Conservation (phyloP, 2,329 filamentous ascomycete species). For the Trichoderma asperellum region DNA sequence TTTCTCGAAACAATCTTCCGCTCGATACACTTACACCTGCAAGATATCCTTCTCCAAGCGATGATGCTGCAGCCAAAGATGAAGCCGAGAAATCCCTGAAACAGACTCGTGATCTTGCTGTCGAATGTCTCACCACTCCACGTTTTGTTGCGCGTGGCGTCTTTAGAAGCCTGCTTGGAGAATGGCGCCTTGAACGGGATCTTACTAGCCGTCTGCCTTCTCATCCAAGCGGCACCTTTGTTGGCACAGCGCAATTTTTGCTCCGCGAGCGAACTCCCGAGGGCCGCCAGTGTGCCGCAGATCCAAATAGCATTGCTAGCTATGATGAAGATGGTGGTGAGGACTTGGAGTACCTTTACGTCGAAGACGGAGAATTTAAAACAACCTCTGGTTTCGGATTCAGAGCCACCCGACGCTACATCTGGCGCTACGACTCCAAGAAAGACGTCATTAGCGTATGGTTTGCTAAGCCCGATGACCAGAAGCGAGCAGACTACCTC, state of each 20-base stretch:
- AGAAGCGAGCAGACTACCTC: conserved; percentile 67
- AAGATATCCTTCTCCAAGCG: conserved; percentile 51
- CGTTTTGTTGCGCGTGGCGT: conserved; percentile 67
- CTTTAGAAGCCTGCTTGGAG: conserved; percentile 71
- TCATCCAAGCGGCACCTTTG: conserved; percentile 67
- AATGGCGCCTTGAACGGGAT: conserved; percentile 66
- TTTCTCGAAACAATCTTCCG: conserved; percentile 48
- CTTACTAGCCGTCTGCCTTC: conserved; percentile 58
- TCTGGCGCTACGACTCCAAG: conserved; percentile 70
- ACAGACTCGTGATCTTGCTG: conserved; percentile 50
- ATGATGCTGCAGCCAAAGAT: conserved; percentile 42
- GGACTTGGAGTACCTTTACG: conserved; percentile 67
- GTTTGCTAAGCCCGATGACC: conserved; percentile 70
- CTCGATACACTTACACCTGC: conserved; percentile 62
- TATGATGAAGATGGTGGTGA: conserved; percentile 35
- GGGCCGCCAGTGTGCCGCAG: conserved; percentile 46
- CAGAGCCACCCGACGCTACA: conserved; percentile 66
- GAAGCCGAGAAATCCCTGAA: conserved; percentile 50
- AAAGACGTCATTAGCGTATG: conserved; percentile 69
- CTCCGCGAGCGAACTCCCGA: conserved; percentile 63
- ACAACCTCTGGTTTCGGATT: conserved; percentile 61
- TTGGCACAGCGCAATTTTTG: conserved; percentile 67
- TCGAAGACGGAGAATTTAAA: conserved; percentile 68
- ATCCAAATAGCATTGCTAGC: conserved; percentile 1
- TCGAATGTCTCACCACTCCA: conserved; percentile 48